Base-by-base conservation (phyloP, 306 rosid species). In the Prunus salicina region DNA sequence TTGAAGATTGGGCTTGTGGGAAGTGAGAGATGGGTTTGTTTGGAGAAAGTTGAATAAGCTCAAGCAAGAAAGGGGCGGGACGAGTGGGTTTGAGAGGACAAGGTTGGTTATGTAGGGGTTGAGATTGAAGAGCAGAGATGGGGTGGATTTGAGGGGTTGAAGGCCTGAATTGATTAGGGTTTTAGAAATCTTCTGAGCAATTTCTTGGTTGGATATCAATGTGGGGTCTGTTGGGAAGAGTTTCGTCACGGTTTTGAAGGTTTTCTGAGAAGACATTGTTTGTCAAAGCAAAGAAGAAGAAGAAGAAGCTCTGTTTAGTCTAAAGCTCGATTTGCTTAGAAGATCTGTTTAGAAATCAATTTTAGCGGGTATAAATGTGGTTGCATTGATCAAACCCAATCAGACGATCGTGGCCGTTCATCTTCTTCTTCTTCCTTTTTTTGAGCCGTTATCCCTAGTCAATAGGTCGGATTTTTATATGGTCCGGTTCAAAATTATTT, bases 1-100 rank as follows among this genome's bases (percentile, higher is more conserved):
- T 19, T 69, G 88, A 32, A 90, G 91, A 82, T 91, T 90, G 53
- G 86, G 93, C 43, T 67, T 90, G 22, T 47, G 83, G 11, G 83
- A 25, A 67, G 0, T 24, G 15, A 58, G 52, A 19, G 86, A 79
- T 6, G 76, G 79, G 41, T 77, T 83, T 51, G 71, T 53, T 50
- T 52, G 71, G 50, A 94, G 89, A 72, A 81, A 85, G 61, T 85
- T 83, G 86, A 88, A 94, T 78, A 94, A 90, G 50, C 78, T 6
- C 55, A 90, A 73, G 76, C 88, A 82, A 3, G 81, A 78, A 30
- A 32, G 72, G 22, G 79, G 82, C 15, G 82, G 76, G 57, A 87
- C 71, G 53, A 18, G 28, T 9, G 96, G 88, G 85, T 91, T 45
- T 12, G 94, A 86, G 74, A 90, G 89, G 73, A 93, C 86, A 74